These are phyloP conservation scores for Dendrocalamus latiflorus DNA, from an alignment of 202 grass and related monocot species.

Conservation along the genomic window DNA sequence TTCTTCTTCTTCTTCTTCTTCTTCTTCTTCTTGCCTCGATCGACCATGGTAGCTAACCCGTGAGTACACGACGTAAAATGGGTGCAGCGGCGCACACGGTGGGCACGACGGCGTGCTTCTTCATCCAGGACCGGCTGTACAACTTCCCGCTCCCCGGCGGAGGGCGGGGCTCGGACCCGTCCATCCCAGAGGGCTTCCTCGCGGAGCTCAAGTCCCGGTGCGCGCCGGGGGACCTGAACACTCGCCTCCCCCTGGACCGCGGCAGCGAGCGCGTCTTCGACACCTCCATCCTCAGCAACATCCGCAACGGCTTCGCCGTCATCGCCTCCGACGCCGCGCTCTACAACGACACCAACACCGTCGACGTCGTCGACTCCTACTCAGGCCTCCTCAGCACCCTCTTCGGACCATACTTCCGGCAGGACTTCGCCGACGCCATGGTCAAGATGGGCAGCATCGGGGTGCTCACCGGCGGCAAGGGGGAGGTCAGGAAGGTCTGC, in stretches of 20 bases:
- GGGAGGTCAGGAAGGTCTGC: conserved; percentile 69
- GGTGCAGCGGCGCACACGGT: conserved; percentile 77
- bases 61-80: no score
- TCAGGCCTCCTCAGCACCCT: conserved; percentile 36
- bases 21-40: no score
- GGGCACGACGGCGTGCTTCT: conserved; percentile 91
- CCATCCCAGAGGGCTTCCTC: conserved; percentile 53
- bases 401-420: conserved; percentile 58
- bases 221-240: conserved; percentile 65
- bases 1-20: no score
- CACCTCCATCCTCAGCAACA: conserved; percentile 75
- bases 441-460: conserved; percentile 69
- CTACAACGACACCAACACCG: conserved; percentile 62
- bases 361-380: conserved; percentile 82
- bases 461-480: conserved; percentile 43
- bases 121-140: conserved; percentile 72
- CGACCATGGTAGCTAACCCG: no score
- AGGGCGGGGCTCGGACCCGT: conserved; percentile 50
- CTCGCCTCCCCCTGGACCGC: conserved; percentile 58
- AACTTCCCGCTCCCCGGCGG: conserved; percentile 43
- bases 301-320: conserved; percentile 64
- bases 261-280: conserved; percentile 67
- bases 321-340: conserved; percentile 74
- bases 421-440: conserved; percentile 76
- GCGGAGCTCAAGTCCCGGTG: conserved; percentile 55